Percentiles rank a stretch among this genome's conserved stretches.
Evolutionary conservation across 2,329 filamentous ascomycete species (phyloP).

Genomic region (Verticillium nubilum): DNA sequence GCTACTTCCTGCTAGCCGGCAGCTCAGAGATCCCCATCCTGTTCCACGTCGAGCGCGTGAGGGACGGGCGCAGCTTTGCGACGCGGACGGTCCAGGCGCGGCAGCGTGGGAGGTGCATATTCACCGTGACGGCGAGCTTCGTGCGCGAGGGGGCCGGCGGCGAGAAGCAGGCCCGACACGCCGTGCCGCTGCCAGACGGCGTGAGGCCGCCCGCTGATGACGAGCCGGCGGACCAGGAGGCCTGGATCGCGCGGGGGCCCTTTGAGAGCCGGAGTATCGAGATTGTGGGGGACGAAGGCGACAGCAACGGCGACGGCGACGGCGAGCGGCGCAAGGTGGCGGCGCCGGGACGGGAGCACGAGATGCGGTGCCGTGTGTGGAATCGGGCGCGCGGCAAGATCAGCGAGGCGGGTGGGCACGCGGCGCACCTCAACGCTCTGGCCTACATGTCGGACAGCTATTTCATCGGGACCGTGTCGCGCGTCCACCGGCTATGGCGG

Average conservation of each 20-base stretch:
- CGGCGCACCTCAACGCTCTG: slow-evolving; percentile 79
- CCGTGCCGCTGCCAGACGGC: slow-evolving; percentile 49
- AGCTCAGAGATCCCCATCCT: slow-evolving; percentile 79
- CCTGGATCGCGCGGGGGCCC: slow-evolving; percentile 44
- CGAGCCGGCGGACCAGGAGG: slow-evolving; percentile 36
- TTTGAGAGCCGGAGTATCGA: slow-evolving; percentile 41
- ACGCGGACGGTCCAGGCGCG: slow-evolving; percentile 95
- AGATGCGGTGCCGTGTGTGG: slow-evolving; percentile 69
- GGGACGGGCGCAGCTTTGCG: slow-evolving; percentile 83
- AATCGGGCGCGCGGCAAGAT: slow-evolving; percentile 70
- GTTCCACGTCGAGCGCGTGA: slow-evolving; percentile 91
- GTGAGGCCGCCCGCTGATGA: slow-evolving; percentile 27
- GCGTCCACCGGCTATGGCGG: slow-evolving; percentile 75
- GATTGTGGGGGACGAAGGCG: slow-evolving; percentile 27
- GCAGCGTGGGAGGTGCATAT: slow-evolving; percentile 83
- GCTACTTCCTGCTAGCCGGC: slow-evolving; percentile 94
- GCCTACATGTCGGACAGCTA: slow-evolving; percentile 91
- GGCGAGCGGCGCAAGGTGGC: slow-evolving; percentile 13
- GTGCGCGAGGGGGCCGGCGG: slow-evolving; percentile 58
- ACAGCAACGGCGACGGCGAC: slow-evolving; percentile 38
- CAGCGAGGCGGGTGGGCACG: slow-evolving; percentile 64
- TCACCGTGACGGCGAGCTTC: slow-evolving; percentile 92
- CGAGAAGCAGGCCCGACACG: slow-evolving; percentile 55
- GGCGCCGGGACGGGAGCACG: slow-evolving; percentile 24
- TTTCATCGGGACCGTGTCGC: slow-evolving; percentile 84